Evolutionary conservation across 202 grass and related monocot species (phyloP).

Genomic region (Carex sylvatica): DNA sequence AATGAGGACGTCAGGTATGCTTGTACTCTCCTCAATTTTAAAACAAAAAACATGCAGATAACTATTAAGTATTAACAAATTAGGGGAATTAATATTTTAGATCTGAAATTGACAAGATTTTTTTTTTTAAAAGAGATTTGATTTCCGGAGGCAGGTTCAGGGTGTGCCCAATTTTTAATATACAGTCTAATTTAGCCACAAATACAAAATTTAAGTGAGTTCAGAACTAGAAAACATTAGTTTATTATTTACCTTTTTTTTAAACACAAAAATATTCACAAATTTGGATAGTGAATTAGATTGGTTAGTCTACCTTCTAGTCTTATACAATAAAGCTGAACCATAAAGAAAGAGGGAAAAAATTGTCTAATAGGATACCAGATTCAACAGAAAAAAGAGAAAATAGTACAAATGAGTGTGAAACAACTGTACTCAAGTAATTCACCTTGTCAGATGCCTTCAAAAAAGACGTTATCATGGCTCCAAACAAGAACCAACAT

Average conservation of each 20-base stretch:
- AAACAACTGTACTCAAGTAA: slow-evolving; percentile 1
- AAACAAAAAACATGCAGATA: neutral
- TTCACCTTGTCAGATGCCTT: neutral
- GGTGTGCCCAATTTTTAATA: neutral
- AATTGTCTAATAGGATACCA: neutral
- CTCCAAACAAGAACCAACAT: neutral
- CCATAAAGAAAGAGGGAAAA: neutral
- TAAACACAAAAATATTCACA: neutral
- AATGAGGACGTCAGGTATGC: neutral
- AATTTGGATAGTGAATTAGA: neutral
- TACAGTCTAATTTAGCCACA: neutral
- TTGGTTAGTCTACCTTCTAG: neutral
- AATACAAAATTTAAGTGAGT: neutral
- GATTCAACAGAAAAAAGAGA: neutral
- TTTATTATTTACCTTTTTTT: neutral
- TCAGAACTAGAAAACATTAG: neutral
- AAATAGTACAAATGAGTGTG: slow-evolving; percentile 6
- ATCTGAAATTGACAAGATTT: neutral
- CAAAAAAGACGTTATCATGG: neutral
- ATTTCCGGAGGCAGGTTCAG: no score
- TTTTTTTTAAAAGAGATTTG: no score
- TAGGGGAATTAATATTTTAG: no score
- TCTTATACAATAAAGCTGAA: neutral
- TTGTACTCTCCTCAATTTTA: neutral
- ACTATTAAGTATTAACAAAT: no score